Evolutionary conservation across 2,329 filamentous ascomycete species (phyloP), one percentile per base, ranked within the genome.

Genomic region (Pyrenophora tritici-repentis): DNA sequence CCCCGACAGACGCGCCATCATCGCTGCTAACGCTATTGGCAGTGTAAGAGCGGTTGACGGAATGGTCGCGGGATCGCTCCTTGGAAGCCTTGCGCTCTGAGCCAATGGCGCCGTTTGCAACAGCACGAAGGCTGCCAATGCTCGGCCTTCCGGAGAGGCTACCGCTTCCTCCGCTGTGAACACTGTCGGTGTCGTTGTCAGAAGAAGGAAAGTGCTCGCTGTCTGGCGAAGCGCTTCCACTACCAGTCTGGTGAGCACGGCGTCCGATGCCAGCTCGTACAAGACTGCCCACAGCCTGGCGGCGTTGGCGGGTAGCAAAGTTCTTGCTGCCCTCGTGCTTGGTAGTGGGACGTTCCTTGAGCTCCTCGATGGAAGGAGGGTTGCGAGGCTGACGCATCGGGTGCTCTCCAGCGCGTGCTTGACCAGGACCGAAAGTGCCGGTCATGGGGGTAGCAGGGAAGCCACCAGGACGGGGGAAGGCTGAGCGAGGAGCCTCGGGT

Each of bases 261-360:
- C 94, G 89, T 68, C 91, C 90, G 57, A 94, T 83, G 13, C 93
- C 92, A 46, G 93, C 93, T 59, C 90, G 89, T 55, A 97, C 90
- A 42, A 99, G 83, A 71, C 91, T 97, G 78, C 92, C 87, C 37
- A 99, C 86, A 20, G 94, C 94, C 65, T 89, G 91, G 59, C 93
- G 91, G 53, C 94, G 91, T 67, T 95, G 92, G 55, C 94, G 91
- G 48, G 91, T 86, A 9, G 89, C 89, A 76, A 99, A 99, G 79
- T 99, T 99, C 84, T 97, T 81, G 85, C 93, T 97, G 18, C 93
- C 94, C 73, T 97, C 93, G 58, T 93, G 85, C 78, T 91, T 96
- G 61, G 90, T 87, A 7, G 93, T 97, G 1, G 94, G 94, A 76
- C 92, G 94, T 16, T 87, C 83, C 67, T 88, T 85, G 53, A 99